Conservation (phyloP, 805 yeast genomes). For the Wickerhamomyces bovis region DNA sequence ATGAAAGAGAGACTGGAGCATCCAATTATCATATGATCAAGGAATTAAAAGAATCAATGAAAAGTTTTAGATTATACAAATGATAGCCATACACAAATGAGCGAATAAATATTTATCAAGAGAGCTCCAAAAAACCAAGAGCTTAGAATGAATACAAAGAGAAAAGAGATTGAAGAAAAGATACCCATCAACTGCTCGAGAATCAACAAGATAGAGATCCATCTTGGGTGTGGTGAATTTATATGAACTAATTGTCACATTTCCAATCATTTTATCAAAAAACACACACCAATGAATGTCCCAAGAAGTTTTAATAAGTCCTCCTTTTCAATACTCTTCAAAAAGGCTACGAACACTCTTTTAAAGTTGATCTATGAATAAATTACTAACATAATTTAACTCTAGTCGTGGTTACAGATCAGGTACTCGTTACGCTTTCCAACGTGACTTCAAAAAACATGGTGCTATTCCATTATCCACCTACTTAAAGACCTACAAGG, state of each 20-base stretch:
- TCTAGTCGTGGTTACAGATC: slow-evolving; percentile 97
- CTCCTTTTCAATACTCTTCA: background rate
- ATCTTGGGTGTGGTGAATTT: no score
- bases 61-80: background rate
- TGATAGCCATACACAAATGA: no score
- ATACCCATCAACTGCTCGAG: background rate
- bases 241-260: background rate
- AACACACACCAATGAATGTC: no score
- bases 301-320: no score
- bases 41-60: background rate
- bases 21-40: background rate
- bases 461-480: slow-evolving; percentile 93
- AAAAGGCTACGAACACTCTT: background rate
- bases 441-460: slow-evolving; percentile 97
- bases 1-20: background rate
- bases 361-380: background rate
- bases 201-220: no score
- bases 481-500: slow-evolving; percentile 96
- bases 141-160: no score
- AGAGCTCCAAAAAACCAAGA: no score
- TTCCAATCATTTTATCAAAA: no score
- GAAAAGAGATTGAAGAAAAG: no score
- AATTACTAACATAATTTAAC: slow-evolving; percentile 13
- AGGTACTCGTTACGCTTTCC: slow-evolving; percentile 99
- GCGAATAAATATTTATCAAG: no score